Base-by-base conservation (phyloP, 108 stramenopile genomes). In the Fragilaria radians region DNA sequence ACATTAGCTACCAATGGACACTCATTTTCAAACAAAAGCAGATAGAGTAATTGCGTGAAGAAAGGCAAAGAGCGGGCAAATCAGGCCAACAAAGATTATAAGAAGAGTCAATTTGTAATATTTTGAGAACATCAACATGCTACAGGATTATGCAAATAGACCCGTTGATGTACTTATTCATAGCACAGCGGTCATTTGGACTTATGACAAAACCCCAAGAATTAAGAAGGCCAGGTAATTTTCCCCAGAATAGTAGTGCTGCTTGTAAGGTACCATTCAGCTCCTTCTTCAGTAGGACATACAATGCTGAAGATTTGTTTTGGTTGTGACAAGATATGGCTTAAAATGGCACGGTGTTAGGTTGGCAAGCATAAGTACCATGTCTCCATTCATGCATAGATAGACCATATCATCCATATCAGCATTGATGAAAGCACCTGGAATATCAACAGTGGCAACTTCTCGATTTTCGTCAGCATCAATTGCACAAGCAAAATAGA, bases 131-230 rank as follows among this genome's bases (percentile, higher is more conserved):
- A 68, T 3, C 66, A 74, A 5, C 72, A 46, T 46, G 71, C 63
- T 57, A 73, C 9, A 48, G 21, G 29, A 74, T 32, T n/a, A 66
- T 73, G 28, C 47, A 50, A 31, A 53, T 61, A 5, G 32, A 32
- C 11, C 65, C 47, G 24, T 47, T 19, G 5, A 67, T 52, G 34
- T 21, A 17, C 25, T 59, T 45, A 54, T 79, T 79, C 5, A 66
- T 64, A 19, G 72, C 48, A 46, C 78, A 79, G 31, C 28, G 29
- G 59, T 79, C 71, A 48, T 72, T 72, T 18, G 78, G 70, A 52
- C 75, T 79, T 1, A 66, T 21, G 1, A 29, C 50, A 45, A 75
- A 79, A 25, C 78, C 78, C 33, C 24, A 24, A 25, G 32, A 31
- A 22, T 45, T 11, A 0, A 67, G 21, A 19, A 32, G 18, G 9